Conservation (phyloP, 1,284 basidiomycete species). For the Moniliella sp. region DNA sequence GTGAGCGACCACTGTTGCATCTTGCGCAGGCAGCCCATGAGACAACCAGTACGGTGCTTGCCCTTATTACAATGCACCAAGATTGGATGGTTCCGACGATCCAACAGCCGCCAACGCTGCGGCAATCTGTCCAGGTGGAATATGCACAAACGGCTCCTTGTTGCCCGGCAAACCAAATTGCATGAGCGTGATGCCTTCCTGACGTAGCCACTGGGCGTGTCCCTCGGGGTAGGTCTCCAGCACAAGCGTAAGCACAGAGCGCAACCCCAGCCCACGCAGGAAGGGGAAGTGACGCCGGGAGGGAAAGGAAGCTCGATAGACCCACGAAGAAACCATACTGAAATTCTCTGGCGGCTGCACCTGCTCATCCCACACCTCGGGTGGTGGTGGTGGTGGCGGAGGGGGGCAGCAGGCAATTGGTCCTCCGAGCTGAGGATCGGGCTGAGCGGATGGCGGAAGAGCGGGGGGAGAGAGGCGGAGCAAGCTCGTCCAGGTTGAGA, state of each 20-base stretch:
- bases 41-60: constrained; percentile 25
- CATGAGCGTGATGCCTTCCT: constrained; percentile 12
- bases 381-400: no score
- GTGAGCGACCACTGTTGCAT: constrained; percentile 31
- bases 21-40: constrained; percentile 20
- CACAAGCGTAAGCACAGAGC: constrained; percentile 21
- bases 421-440: no score
- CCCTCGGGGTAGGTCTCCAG: constrained; percentile 38
- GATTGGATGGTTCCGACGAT: constrained; percentile 17
- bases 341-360: constrained; percentile 29
- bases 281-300: constrained; percentile 31
- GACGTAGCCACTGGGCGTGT: constrained; percentile 36
- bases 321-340: constrained; percentile 35
- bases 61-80: constrained; percentile 33
- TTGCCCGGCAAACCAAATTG: constrained; percentile 23
- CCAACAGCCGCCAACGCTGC: constrained; percentile 35
- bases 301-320: constrained; percentile 28
- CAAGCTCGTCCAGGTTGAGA: no score
- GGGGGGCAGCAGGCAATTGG: no score
- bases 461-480: no score
- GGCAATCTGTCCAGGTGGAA: constrained; percentile 37
- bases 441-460: no score
- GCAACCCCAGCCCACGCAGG: constrained; percentile 18
- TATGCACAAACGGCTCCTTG: constrained; percentile 30
- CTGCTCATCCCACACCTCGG: no score